A percentile compares a stretch with the other conserved stretches of the same genome.
These are phyloP conservation scores for Chrysosporium queenslandicum DNA, from an alignment of 2,329 filamentous ascomycete genomes.

Conservation along the genomic window DNA sequence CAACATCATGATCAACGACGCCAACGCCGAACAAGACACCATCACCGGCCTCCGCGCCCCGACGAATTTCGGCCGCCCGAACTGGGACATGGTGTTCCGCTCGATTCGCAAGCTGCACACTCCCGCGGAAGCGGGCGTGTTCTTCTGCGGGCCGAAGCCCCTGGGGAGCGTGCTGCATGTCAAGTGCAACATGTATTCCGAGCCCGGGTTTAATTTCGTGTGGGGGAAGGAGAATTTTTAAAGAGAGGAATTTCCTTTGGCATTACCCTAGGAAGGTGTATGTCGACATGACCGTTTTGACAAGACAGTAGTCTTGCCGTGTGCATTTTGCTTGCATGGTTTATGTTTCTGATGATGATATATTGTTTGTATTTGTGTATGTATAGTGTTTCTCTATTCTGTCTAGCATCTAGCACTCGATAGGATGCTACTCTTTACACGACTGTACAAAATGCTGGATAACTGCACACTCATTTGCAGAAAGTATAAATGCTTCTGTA, in stretches of 20 bases:
- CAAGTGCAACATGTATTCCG: slow-evolving; percentile 80
- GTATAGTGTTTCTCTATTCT: too few species aligned
- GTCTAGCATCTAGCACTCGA: too few species aligned
- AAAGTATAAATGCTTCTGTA: too few species aligned
- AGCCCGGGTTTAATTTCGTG: slow-evolving; percentile 56
- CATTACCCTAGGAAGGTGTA: too few species aligned
- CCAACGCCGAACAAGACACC: slow-evolving; percentile 71
- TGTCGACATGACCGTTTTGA: not conserved
- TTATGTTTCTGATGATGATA: too few species aligned
- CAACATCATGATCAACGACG: slow-evolving; percentile 89
- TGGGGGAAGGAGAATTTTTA: slow-evolving; percentile 48
- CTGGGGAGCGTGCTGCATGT: slow-evolving; percentile 67
- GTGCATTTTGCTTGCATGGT: too few species aligned
- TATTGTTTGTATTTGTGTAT: too few species aligned
- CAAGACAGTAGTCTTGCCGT: not conserved
- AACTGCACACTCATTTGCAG: too few species aligned
- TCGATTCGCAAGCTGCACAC: slow-evolving; percentile 69
- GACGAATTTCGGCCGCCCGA: slow-evolving; percentile 72
- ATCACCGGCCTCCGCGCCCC: slow-evolving; percentile 73
- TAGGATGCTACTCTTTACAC: too few species aligned
- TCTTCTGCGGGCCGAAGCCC: slow-evolving; percentile 78
- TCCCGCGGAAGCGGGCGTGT: slow-evolving; percentile 63
- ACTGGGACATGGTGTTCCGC: slow-evolving; percentile 86
- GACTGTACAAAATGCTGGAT: too few species aligned
- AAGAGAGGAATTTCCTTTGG: not conserved